Base-by-base conservation (phyloP, 306 rosid species). In the Lithocarpus polystachyus region DNA sequence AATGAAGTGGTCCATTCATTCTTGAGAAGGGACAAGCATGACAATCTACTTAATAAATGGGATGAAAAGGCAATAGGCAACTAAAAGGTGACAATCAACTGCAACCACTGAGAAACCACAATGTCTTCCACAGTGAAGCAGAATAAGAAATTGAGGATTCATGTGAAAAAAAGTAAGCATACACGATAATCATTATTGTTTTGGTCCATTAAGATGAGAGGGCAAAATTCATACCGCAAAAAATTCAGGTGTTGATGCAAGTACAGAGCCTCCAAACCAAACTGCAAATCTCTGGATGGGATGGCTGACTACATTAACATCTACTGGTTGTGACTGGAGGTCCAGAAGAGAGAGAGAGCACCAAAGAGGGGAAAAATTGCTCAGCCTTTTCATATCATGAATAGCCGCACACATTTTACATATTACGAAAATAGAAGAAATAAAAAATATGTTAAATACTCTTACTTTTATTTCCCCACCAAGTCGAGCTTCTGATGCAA, bases 191-290 rank as follows among this genome's bases (percentile, higher is more conserved):
- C 3, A 12, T 18, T 52, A 57, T 22, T 17, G 19, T 33, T 33
- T 18, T 19, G 14, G 26, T 35, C 26, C 20, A 65, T 54, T 70
- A 68, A 68, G 31, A 68, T 28, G 10, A 24, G 61, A 40, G 48
- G 26, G 28, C 55, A 22, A 82, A 77, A 77, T 75, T 75, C 89
- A 67, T 89, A 96, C 99, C 88, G 86, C 86, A 79, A 89, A 96
- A 89, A 90, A 96, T 43, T 96, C 99, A 9, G 98, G 99, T 54
- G 99, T 96, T 77, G 99, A 96, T 74, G 99, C 98, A 76, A 96
- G 99, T 26, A 96, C 98, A 13, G 99, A 96, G 64, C 99, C 99
- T 74, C 99, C 99, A 81, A 96, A 96, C 99, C 99, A 96, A 83
- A 96, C 99, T 74, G 99, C 99, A 86, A 82, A 93, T 87, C 96